These are phyloP conservation scores for Pyrus communis DNA, from an alignment of 306 rosid species.

Conservation along the genomic window DNA sequence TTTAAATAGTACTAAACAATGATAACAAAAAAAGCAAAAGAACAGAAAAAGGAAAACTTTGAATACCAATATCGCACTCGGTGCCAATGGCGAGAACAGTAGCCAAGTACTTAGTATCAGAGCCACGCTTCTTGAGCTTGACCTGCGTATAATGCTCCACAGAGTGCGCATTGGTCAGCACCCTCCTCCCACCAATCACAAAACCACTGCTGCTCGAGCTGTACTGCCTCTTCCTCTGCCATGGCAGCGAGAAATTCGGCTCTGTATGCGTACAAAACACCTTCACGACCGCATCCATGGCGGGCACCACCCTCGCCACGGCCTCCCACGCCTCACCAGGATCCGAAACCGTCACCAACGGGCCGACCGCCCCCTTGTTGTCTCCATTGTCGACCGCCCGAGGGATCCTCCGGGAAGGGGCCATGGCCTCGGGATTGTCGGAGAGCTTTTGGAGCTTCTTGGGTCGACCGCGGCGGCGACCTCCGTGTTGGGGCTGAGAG, in stretches of 20 bases:
- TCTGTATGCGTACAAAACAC: slow-evolving; percentile 89
- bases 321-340: slow-evolving; percentile 35
- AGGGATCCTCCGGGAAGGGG: slow-evolving; percentile 30
- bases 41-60: not conserved
- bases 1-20: not conserved
- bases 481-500: slow-evolving; percentile 12
- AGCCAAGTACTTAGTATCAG: slow-evolving; percentile 90
- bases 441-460: slow-evolving; percentile 38
- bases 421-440: slow-evolving; percentile 27
- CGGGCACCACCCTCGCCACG: slow-evolving; percentile 44
- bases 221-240: slow-evolving; percentile 94
- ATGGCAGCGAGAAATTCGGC: slow-evolving; percentile 90
- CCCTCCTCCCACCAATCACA: slow-evolving; percentile 70
- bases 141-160: slow-evolving; percentile 93
- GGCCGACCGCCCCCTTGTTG: slow-evolving; percentile 10
- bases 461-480: slow-evolving; percentile 56
- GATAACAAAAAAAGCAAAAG: not conserved
- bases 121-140: slow-evolving; percentile 94
- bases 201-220: slow-evolving; percentile 95
- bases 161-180: slow-evolving; percentile 89
- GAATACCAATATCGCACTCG: slow-evolving; percentile 75
- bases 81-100: slow-evolving; percentile 96
- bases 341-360: slow-evolving; percentile 18
- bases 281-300: slow-evolving; percentile 93
- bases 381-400: slow-evolving; percentile 32